phyloP scores from a whole-genome alignment of 306 rosid species.

The Rosa persica region DNA sequence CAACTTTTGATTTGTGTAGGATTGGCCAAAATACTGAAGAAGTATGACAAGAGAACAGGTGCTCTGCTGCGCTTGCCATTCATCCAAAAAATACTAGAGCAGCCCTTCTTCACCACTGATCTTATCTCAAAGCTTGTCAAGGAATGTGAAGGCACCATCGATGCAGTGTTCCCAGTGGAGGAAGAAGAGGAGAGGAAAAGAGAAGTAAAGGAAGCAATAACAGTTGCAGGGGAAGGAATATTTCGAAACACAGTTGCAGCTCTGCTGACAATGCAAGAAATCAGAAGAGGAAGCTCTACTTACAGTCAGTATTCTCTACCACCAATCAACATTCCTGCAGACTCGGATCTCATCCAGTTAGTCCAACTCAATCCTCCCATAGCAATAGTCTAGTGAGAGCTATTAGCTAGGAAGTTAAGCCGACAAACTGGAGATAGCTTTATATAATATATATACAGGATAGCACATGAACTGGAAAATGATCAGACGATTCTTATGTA shows the following conservation, averaged over 20 bases:
- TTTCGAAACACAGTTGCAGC: conserved; percentile 85
- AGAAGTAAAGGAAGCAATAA: conserved; percentile 41
- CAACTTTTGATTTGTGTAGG: conserved; percentile 37
- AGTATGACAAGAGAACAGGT: conserved; percentile 86
- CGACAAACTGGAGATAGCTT: background rate
- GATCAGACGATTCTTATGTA: background rate
- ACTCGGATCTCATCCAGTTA: conserved; percentile 56
- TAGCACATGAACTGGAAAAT: background rate
- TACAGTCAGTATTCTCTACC: conserved; percentile 74
- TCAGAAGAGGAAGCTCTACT: conserved; percentile 83
- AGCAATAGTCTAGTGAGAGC: conserved; percentile 45
- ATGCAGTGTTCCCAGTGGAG: conserved; percentile 55
- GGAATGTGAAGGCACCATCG: conserved; percentile 75
- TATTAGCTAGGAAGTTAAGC: background rate
- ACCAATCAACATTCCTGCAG: conserved; percentile 63
- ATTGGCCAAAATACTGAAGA: conserved; percentile 83
- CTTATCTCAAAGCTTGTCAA: conserved; percentile 72
- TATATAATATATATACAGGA: background rate
- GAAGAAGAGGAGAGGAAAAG: conserved; percentile 43
- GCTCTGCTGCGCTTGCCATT: conserved; percentile 65
- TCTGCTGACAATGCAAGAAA: conserved; percentile 71
- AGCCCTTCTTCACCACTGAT: conserved; percentile 83
- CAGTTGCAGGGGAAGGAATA: conserved; percentile 63
- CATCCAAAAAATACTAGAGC: conserved; percentile 71
- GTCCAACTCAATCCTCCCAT: conserved; percentile 63